Conservation (phyloP, 768 basidiomycete genomes). For the Tricholomella constricta region DNA sequence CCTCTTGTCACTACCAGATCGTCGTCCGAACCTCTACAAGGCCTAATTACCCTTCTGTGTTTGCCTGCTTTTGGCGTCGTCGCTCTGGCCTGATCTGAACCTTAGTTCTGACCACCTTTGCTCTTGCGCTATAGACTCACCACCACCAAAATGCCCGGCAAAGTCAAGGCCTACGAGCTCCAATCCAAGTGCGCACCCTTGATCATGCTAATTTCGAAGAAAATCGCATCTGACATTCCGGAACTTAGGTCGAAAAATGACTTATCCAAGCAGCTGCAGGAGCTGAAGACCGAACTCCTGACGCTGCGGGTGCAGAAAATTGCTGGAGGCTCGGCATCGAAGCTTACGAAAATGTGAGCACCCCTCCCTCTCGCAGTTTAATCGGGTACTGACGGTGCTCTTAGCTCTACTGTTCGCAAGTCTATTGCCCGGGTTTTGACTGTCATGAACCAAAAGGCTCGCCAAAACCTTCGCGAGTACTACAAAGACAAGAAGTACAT, state of each 20-base stretch:
- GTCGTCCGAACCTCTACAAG: neutral
- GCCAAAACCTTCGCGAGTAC: conserved; percentile 95
- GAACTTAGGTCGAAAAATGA: conserved; percentile 87
- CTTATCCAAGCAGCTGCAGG: conserved; percentile 89
- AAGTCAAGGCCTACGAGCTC: conserved; percentile 96
- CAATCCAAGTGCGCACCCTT: conserved; percentile 78
- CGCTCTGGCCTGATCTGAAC: neutral
- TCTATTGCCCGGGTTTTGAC: conserved; percentile 98
- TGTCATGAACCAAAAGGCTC: conserved; percentile 97
- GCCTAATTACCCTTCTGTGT: neutral
- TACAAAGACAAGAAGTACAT: conserved; percentile 97
- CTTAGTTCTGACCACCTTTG: neutral
- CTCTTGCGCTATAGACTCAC: conserved; percentile 1
- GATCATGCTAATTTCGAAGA: conserved; percentile 1
- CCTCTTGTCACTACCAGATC: conserved; percentile 10
- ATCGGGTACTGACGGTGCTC: neutral
- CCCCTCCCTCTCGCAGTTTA: neutral
- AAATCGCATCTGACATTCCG: conserved; percentile 12
- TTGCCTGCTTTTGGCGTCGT: neutral
- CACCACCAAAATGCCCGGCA: conserved; percentile 73
- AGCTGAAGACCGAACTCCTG: conserved; percentile 95
- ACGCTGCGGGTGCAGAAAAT: conserved; percentile 97
- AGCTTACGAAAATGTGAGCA: conserved; percentile 96
- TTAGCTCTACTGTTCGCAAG: conserved; percentile 93
- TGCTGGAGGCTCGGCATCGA: conserved; percentile 91